Evolutionary conservation across 306 rosid species (phyloP).

Genomic region (Leucaena leucocephala): DNA sequence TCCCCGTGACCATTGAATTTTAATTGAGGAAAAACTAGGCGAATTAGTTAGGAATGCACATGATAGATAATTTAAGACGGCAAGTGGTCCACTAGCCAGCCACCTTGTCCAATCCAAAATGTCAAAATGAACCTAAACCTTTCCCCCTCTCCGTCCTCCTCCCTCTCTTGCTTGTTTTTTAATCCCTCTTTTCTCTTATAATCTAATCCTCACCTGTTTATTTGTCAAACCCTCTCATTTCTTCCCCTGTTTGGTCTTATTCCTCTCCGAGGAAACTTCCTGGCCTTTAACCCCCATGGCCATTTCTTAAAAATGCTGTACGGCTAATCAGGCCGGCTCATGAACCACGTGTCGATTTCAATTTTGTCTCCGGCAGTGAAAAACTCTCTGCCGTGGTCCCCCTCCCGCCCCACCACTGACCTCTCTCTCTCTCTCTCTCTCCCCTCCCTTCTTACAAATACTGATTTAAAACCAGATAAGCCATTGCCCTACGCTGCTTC

Average conservation of each 20-base stretch:
- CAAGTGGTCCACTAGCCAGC: slow-evolving; percentile 2
- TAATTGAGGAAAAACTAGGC: not conserved
- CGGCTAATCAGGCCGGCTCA: not conserved
- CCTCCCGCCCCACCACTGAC: not conserved
- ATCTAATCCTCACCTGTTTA: not conserved
- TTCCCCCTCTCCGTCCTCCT: not conserved
- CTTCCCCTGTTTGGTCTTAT: not conserved
- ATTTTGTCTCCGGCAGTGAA: not conserved
- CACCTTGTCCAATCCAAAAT: not conserved
- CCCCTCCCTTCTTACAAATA: slow-evolving; percentile 7
- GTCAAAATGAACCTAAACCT: not conserved
- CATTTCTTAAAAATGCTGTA: not conserved
- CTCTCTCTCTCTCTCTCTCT: not conserved
- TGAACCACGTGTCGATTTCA: not conserved
- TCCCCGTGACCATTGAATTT: not conserved
- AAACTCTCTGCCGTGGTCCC: not conserved
- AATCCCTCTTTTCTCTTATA: not conserved
- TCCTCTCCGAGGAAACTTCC: too few species aligned
- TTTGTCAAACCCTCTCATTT: slow-evolving; percentile 5
- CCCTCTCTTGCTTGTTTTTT: not conserved
- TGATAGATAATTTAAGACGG: not conserved
- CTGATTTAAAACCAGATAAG: slow-evolving; percentile 3
- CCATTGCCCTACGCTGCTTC: not conserved
- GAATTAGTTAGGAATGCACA: slow-evolving; percentile 11
- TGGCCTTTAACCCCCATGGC: not conserved